phyloP scores from a whole-genome alignment of 2,329 filamentous ascomycete genomes.

The Trichoderma hamatum region DNA sequence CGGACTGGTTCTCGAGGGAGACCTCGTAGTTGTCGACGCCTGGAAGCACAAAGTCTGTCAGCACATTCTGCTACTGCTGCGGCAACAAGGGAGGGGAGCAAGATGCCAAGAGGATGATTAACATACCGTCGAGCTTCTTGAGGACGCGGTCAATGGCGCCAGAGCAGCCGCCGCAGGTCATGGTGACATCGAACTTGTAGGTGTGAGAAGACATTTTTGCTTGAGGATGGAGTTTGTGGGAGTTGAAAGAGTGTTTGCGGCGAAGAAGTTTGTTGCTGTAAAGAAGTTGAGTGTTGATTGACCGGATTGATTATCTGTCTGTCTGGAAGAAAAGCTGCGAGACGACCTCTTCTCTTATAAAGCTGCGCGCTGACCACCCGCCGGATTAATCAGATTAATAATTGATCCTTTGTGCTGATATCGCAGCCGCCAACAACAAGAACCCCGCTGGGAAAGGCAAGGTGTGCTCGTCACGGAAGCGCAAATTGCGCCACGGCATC shows the following conservation, averaged over 20 bases:
- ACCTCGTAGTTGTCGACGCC: constrained; percentile 87
- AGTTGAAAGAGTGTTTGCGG: background rate
- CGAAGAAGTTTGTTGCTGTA: background rate
- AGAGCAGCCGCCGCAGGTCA: constrained; percentile 96
- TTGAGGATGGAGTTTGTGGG: background rate
- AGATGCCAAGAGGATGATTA: background rate
- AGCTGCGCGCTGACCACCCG: background rate
- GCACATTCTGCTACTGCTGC: background rate
- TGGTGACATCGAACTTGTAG: constrained; percentile 93
- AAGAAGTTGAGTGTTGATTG: background rate
- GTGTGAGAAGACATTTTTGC: constrained; percentile 73
- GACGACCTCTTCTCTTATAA: background rate
- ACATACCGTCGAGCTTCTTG: constrained; percentile 84
- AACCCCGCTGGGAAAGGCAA: background rate
- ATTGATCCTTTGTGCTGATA: constrained; percentile 3
- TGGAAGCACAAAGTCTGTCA: constrained; percentile 41
- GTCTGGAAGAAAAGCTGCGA: background rate
- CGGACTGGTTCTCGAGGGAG: constrained; percentile 82
- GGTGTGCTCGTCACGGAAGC: constrained; percentile 3
- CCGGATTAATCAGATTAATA: constrained; percentile 19
- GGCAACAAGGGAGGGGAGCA: background rate
- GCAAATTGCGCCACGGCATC: constrained; percentile 22
- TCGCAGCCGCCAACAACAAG: background rate
- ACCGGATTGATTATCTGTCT: background rate
- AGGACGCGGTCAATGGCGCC: constrained; percentile 90